Evolutionary conservation across 805 yeast species (phyloP).

Genomic region (Nakazawaea ambrosiae): DNA sequence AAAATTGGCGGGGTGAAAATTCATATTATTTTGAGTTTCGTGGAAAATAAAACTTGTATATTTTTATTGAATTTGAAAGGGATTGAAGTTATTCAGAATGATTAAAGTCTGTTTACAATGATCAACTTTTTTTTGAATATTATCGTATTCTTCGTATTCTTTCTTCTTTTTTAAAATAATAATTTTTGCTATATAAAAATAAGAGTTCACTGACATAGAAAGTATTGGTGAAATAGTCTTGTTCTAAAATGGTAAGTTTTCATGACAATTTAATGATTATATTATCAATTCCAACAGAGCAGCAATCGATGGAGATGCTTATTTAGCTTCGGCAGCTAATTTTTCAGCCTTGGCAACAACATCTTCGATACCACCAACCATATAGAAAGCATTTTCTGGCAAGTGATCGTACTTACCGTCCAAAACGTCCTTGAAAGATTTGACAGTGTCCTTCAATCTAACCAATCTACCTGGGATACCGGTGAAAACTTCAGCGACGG

Average conservation of each 20-base stretch:
- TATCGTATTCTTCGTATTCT: constrained; percentile 10
- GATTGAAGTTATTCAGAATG: too few species aligned
- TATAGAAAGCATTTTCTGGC: constrained; percentile 99
- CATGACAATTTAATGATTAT: too few species aligned
- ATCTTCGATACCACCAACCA: constrained; percentile 99
- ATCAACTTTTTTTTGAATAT: constrained; percentile 6
- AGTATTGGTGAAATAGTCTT: too few species aligned
- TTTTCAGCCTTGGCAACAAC: constrained; percentile 98
- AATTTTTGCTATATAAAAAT: too few species aligned
- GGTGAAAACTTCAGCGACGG: constrained; percentile 99
- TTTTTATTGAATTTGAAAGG: too few species aligned
- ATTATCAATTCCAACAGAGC: too few species aligned
- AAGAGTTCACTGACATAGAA: background rate
- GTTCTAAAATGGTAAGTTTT: too few species aligned
- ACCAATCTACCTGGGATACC: constrained; percentile 99
- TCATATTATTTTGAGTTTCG: too few species aligned
- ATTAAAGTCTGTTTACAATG: too few species aligned
- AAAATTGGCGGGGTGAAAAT: too few species aligned
- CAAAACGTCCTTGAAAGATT: constrained; percentile 93
- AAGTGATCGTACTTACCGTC: constrained; percentile 98
- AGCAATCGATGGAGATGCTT: too few species aligned
- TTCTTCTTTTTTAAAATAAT: background rate
- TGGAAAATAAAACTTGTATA: too few species aligned
- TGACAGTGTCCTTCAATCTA: constrained; percentile 89
- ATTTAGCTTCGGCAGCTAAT: constrained; percentile 86